A percentile compares a stretch with the other conserved stretches of the same genome.
Conservation (phyloP, 2,329 filamentous ascomycete species). For the Akanthomyces muscarius region DNA sequence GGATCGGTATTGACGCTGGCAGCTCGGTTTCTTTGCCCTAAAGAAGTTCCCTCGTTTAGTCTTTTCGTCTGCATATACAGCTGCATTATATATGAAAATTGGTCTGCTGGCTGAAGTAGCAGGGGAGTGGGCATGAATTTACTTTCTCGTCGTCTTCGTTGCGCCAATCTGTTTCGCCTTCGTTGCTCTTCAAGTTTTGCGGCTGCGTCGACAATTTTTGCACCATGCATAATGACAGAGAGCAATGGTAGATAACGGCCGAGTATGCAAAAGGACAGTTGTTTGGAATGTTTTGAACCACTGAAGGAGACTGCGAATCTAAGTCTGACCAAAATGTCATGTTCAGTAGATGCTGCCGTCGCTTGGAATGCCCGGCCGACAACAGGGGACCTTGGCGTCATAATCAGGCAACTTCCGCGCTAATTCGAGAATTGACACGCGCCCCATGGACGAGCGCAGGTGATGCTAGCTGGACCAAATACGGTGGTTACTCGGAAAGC, state of each 20-base stretch:
- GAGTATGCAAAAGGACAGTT: neutral
- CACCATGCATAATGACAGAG: constrained; percentile 3
- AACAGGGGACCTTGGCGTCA: neutral
- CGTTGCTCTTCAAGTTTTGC: constrained; percentile 14
- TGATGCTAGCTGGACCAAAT: neutral
- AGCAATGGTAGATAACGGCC: neutral
- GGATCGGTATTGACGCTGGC: constrained; percentile 2
- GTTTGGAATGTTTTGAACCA: neutral
- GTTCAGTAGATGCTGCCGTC: no score
- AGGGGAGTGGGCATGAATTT: neutral
- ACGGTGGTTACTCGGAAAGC: neutral
- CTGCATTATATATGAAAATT: neutral
- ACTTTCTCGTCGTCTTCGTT: constrained; percentile 12
- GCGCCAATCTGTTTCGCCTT: constrained; percentile 11
- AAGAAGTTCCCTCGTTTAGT: neutral
- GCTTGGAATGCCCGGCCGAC: neutral
- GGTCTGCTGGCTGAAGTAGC: neutral
- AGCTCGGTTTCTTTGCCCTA: constrained; percentile 9
- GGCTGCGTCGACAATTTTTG: neutral
- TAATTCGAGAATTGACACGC: neutral
- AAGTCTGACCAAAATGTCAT: neutral
- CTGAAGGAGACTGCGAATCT: neutral
- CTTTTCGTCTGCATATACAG: no score
- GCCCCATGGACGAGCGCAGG: neutral
- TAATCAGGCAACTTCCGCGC: neutral